Percentiles rank a stretch among this genome's conserved stretches.
These are phyloP conservation scores for Talaromyces sp. DNA, from an alignment of 2,329 filamentous ascomycete species.

Conservation along the genomic window DNA sequence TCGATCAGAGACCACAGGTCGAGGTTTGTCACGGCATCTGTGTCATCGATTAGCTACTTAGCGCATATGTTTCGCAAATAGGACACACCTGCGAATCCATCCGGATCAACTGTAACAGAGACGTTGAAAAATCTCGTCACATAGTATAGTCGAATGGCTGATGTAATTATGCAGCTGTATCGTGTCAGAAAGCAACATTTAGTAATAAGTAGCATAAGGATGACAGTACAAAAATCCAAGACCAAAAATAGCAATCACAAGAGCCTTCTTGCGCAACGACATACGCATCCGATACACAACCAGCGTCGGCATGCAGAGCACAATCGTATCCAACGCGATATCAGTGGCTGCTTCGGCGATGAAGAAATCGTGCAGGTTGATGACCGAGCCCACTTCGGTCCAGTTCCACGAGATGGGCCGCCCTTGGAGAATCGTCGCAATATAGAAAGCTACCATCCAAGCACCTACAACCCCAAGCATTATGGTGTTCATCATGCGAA, in stretches of 20 bases:
- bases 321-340: constrained; percentile 2
- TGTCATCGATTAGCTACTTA: background rate
- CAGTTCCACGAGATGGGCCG: constrained; percentile 8
- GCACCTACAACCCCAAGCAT: background rate
- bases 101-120: background rate
- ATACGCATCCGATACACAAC: constrained; percentile 3
- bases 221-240: constrained; percentile 5
- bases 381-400: constrained; percentile 2
- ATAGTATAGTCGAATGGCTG: constrained; percentile 4
- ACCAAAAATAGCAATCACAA: constrained; percentile 6
- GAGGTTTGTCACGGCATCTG: constrained; percentile 4
- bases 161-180: constrained; percentile 2
- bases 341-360: constrained; percentile 4
- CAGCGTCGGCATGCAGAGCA: constrained; percentile 5
- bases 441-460: constrained; percentile 4
- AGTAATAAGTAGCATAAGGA: background rate
- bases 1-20: constrained; percentile 7
- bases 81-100: constrained; percentile 1
- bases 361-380: constrained; percentile 7
- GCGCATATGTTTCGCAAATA: background rate
- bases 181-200: background rate
- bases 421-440: background rate
- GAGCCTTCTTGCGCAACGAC: background rate
- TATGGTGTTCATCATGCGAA: constrained; percentile 1
- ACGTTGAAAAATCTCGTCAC: constrained; percentile 1